phyloP scores from a whole-genome alignment of 441 rosid genomes.

The Brassica hybrid region DNA sequence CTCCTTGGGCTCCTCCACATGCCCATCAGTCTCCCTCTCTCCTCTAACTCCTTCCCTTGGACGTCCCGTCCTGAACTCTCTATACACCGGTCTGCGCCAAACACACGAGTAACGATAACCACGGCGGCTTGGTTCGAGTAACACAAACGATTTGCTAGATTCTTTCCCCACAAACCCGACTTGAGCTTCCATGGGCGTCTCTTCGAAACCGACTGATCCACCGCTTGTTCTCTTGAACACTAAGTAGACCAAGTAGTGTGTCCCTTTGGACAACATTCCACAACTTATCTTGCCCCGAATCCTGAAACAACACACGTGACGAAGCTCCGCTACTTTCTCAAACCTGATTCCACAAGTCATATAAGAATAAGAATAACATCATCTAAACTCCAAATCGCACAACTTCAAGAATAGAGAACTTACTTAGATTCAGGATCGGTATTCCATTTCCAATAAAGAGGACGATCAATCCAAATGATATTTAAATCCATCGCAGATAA shows the following conservation, averaged over 20 bases:
- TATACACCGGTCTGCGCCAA: neutral
- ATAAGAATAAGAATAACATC: neutral
- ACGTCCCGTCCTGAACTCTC: neutral
- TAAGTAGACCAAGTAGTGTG: conserved; percentile 49
- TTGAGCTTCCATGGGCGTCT: conserved; percentile 44
- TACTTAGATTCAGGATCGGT: conserved; percentile 50
- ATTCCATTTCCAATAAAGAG: conserved; percentile 62
- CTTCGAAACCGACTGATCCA: conserved; percentile 45
- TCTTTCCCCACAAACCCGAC: conserved; percentile 56
- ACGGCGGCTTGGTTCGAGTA: neutral
- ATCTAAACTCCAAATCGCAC: neutral
- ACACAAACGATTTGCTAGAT: conserved; percentile 17
- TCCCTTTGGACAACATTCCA: conserved; percentile 48
- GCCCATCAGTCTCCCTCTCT: neutral
- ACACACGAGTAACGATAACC: neutral
- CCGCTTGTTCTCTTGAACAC: conserved; percentile 45
- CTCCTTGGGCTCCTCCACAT: conserved; percentile 25
- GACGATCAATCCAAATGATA: conserved; percentile 59
- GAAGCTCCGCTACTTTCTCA: conserved; percentile 61
- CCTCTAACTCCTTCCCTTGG: conserved; percentile 19
- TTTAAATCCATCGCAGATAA: conserved; percentile 58
- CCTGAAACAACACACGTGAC: conserved; percentile 59
- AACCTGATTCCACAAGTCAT: conserved; percentile 48
- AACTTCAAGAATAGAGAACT: neutral
- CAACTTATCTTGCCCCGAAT: conserved; percentile 53